phyloP scores from a whole-genome alignment of 2,329 filamentous ascomycete species.

The Emergomyces africanus region DNA sequence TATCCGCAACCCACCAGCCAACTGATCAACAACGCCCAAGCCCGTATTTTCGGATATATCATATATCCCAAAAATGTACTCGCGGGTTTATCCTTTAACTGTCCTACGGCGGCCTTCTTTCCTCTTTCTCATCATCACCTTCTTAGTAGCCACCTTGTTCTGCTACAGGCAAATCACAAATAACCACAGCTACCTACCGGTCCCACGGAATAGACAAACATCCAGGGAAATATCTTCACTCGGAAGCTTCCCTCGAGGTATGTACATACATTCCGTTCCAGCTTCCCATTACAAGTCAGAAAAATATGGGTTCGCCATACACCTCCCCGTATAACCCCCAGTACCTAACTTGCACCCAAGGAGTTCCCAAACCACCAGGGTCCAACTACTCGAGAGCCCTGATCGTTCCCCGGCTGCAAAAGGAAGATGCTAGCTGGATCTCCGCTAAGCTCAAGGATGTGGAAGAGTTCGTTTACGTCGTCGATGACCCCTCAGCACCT shows the following conservation, averaged over 20 bases:
- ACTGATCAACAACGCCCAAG: not conserved
- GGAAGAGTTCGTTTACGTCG: conserved; percentile 37
- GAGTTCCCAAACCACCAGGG: conserved; percentile 31
- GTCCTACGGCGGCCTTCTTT: not conserved
- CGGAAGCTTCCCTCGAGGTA: not conserved
- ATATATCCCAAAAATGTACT: not conserved
- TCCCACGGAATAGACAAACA: not conserved
- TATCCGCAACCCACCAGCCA: not conserved
- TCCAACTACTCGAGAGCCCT: conserved; percentile 41
- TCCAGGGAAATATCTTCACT: not conserved
- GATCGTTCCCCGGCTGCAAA: conserved; percentile 41
- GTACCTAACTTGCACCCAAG: conserved; percentile 12
- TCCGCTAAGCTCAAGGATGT: conserved; percentile 36
- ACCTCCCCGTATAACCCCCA: not conserved
- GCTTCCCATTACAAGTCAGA: not conserved
- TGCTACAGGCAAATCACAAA: not conserved
- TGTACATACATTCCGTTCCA: too few relatives aligned
- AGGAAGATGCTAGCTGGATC: conserved; percentile 45
- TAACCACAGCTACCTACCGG: not conserved
- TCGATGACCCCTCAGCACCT: conserved; percentile 38
- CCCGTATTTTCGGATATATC: not conserved
- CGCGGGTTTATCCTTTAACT: not conserved
- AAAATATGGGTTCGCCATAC: not conserved
- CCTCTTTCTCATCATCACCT: not conserved
- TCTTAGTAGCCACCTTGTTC: not conserved